Base-by-base conservation (phyloP, 176 grass and related monocot genomes). In the Raddia guianensis region DNA sequence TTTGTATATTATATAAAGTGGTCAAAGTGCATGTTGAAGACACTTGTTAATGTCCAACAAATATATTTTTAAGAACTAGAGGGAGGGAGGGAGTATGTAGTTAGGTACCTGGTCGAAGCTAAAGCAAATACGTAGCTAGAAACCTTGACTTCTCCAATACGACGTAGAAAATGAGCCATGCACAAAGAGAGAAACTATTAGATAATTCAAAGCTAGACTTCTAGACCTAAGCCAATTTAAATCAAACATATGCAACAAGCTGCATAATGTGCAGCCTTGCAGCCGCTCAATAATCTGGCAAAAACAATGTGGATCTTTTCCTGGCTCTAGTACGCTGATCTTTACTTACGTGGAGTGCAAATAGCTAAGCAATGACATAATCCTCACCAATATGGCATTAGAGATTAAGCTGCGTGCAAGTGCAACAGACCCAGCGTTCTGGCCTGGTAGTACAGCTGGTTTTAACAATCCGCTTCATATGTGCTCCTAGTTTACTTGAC, bases 351-450 rank as follows among this genome's bases (percentile, higher is more conserved):
- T 68, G 82, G 64, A 49, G 13, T 7, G 2, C 53, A 68, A 73
- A 12, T 18, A 84, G 63, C 73, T 69, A 58, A 84, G 40, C 73
- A 57, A 35, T 84, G 82, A 84, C 82, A 60, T 77, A 84, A 77
- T 55, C 42, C 63, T 37, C 1, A 27, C 11, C 43, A 84, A 68
- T 59, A 18, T 49, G 66, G 5, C 66, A 61, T 76, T 84, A 69
- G 27, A 7, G 68, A 3, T 9, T 2, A 8, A 48, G 61, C 72
- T 19, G 65, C 21, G 51, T 84, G 44, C 82, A 60, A 15, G 51
- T 84, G 44, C 82, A 60, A 15, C 60, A 73, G 20, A 69, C 46
- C 72, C 27, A 8, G 72, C 71, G 5, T 46, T 34, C 80, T 7
- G 2, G 32, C 1, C 69, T 60, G 47, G 60, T 6, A 37, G 60